Conservation (phyloP, 352 stramenopile species). For the Phytophthora sp. region DNA sequence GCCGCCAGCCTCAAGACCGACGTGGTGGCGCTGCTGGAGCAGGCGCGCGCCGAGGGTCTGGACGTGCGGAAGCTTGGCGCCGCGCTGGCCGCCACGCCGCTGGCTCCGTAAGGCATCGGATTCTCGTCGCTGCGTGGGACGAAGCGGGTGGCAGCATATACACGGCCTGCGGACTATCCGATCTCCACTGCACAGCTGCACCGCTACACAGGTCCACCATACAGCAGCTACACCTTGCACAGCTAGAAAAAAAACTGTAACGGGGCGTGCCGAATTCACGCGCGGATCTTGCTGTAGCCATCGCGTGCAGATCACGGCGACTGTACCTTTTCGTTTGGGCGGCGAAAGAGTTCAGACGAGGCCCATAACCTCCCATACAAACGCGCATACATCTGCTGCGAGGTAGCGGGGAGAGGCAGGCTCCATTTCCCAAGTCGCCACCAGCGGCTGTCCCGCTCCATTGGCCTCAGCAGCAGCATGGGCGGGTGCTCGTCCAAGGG, state of each 20-base stretch:
- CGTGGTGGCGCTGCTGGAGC: conserved; percentile 71
- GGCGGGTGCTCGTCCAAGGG: conserved; percentile 57
- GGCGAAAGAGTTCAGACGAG: conserved; percentile 32
- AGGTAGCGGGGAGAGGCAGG: conserved; percentile 12
- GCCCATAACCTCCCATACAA: conserved; percentile 8
- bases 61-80: conserved; percentile 65
- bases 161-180: too few relatives aligned
- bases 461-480: too few relatives aligned
- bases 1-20: conserved; percentile 65
- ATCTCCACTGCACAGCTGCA: too few relatives aligned
- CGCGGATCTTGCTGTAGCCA: not conserved
- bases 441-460: conserved; percentile 7
- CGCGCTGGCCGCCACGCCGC: conserved; percentile 20
- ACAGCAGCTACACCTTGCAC: too few relatives aligned
- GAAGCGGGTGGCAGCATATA: too few relatives aligned
- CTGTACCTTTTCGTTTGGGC: too few relatives aligned
- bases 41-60: conserved; percentile 67
- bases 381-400: conserved; percentile 10
- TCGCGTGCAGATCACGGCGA: conserved; percentile 30
- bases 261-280: too few relatives aligned
- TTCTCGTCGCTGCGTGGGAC: too few relatives aligned
- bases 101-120: conserved; percentile 13
- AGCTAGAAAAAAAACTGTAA: too few relatives aligned
- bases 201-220: too few relatives aligned
- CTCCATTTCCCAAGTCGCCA: conserved; percentile 29